Conservation (phyloP, 2,329 filamentous ascomycete species). For the Cladosporium sp. region DNA sequence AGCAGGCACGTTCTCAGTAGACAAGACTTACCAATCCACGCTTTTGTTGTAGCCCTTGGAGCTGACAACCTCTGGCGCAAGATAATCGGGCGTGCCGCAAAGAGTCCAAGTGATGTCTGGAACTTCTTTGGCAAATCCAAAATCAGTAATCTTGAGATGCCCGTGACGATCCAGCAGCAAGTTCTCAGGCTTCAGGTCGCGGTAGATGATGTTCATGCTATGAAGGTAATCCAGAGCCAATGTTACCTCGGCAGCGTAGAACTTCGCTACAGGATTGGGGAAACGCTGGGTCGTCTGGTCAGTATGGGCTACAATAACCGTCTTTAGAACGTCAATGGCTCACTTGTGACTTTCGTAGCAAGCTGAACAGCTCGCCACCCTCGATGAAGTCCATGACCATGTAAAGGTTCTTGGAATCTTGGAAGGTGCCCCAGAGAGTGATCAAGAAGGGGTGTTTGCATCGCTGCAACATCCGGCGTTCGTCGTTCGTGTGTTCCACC, state of each 20-base stretch:
- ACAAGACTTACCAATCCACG: constrained; percentile 78
- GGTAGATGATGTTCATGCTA: constrained; percentile 92
- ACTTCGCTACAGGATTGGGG: constrained; percentile 97
- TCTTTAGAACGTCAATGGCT: constrained; percentile 32
- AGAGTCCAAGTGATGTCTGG: constrained; percentile 99
- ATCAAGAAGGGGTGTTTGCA: constrained; percentile 98
- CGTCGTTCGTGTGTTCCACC: constrained; percentile 98
- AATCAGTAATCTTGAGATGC: constrained; percentile 82
- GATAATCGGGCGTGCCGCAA: constrained; percentile 94
- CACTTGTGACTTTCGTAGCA: constrained; percentile 88
- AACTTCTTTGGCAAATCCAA: constrained; percentile 96
- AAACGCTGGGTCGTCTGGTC: constrained; percentile 66
- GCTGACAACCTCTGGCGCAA: constrained; percentile 96
- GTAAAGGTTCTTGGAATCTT: constrained; percentile 91
- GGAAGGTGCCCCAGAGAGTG: constrained; percentile 97
- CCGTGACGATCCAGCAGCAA: constrained; percentile 72
- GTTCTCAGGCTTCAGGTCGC: constrained; percentile 93
- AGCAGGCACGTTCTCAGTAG: not conserved
- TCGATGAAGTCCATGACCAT: constrained; percentile 99
- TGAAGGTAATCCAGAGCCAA: constrained; percentile 94
- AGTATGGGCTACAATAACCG: not conserved
- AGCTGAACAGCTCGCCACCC: constrained; percentile 92
- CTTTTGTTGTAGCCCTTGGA: constrained; percentile 99
- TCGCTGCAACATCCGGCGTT: constrained; percentile 89
- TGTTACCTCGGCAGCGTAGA: constrained; percentile 96